Evolutionary conservation across 2,329 filamentous ascomycete genomes (phyloP).

Genomic region (Aspergillus calidoustus): DNA sequence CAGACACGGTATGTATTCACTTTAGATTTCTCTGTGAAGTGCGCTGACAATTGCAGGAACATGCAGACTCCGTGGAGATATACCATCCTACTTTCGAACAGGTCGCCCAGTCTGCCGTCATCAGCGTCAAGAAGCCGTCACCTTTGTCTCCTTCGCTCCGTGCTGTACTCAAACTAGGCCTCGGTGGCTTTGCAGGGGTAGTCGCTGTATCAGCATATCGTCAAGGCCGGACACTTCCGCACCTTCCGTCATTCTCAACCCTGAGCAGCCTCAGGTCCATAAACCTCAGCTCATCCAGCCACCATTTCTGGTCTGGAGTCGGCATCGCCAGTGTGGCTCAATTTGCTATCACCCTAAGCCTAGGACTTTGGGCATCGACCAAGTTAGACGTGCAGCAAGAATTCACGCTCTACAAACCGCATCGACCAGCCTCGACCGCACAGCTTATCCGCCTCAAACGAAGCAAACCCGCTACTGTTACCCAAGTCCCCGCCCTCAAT

Average conservation of each 20-base stretch:
- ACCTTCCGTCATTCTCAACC: not conserved
- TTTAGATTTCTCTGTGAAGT: not conserved
- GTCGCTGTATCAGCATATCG: constrained; percentile 11
- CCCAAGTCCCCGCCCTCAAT: constrained; percentile 35
- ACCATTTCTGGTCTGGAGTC: constrained; percentile 27
- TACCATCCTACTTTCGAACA: constrained; percentile 28
- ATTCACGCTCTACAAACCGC: constrained; percentile 38
- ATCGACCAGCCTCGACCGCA: constrained; percentile 45
- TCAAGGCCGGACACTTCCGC: constrained; percentile 2
- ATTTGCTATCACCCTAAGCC: constrained; percentile 23
- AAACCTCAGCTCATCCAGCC: not conserved
- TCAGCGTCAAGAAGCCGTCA: constrained; percentile 19
- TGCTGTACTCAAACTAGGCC: constrained; percentile 10
- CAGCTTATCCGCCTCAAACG: constrained; percentile 28
- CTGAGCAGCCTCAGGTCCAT: not conserved
- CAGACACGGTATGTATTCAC: constrained; percentile 19
- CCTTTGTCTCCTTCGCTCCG: not conserved
- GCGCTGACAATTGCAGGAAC: constrained; percentile 14
- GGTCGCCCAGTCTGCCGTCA: constrained; percentile 26
- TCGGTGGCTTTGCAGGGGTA: constrained; percentile 13
- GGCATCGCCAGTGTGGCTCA: constrained; percentile 28
- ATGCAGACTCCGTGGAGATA: constrained; percentile 26
- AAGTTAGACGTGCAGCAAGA: constrained; percentile 32
- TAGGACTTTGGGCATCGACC: constrained; percentile 25
- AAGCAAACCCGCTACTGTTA: constrained; percentile 27